Conservation (phyloP, 768 basidiomycete species). For the Cyclocybe cylindracea region DNA sequence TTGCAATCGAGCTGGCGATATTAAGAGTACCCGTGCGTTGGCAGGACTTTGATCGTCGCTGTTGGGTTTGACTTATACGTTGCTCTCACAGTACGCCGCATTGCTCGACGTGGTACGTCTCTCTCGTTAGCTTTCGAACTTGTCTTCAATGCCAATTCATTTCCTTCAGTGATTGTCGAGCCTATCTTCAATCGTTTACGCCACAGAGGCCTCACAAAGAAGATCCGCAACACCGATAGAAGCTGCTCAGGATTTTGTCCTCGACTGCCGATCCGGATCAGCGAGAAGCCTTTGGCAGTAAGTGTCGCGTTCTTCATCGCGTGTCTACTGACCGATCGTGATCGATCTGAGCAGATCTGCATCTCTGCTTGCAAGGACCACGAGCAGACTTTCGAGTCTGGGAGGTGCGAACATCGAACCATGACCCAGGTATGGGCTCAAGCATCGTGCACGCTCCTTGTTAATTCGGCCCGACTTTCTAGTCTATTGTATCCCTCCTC, state of each 20-base stretch:
- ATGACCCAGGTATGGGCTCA: not conserved
- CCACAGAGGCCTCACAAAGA: not conserved
- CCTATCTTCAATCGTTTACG: not conserved
- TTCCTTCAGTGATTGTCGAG: not conserved
- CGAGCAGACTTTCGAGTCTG: not conserved
- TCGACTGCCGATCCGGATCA: not conserved
- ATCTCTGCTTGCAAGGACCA: conserved; percentile 14
- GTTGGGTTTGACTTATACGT: not conserved
- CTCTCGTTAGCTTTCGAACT: no score
- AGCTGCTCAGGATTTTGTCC: conserved; percentile 9
- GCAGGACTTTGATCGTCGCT: no score
- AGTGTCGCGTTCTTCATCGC: not conserved
- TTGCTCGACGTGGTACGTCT: not conserved
- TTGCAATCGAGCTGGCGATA: conserved; percentile 11
- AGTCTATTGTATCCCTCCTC: no score
- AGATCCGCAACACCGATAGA: not conserved
- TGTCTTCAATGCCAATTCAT: not conserved
- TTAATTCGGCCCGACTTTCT: not conserved
- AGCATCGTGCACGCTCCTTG: not conserved
- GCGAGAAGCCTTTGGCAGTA: conserved; percentile 3
- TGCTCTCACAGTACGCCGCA: not conserved
- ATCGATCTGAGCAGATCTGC: conserved; percentile 4
- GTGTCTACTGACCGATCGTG: not conserved
- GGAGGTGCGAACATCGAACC: not conserved
- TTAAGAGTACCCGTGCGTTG: conserved; percentile 8